Base-by-base conservation (phyloP, 2,329 filamentous ascomycete species). In the Trichoderma atroviride region DNA sequence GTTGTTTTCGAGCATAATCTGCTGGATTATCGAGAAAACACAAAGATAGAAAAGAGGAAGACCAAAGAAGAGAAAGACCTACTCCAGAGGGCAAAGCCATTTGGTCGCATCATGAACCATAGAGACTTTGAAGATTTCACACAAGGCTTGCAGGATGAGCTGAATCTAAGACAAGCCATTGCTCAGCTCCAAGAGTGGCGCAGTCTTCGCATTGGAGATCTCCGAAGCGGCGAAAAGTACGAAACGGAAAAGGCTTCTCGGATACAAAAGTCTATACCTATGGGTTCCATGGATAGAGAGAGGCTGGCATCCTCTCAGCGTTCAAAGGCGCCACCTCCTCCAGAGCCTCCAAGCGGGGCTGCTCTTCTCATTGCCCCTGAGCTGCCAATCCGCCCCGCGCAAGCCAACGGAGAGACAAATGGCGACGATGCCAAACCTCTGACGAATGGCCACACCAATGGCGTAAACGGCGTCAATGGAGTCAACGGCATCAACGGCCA, bases 1-100 rank as follows among this genome's bases (percentile, higher is more conserved):
- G 92, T 98, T 62, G 92, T 99, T 6, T 98, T 99, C 75, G 94
- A 98, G 77, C 96, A 99, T 80, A 92, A 92, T 70, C 84, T 99
- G 33, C 85, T 99, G 4, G 95, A 99, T 68, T 99, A 99, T 76
- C 87, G 94, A 71, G 96, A 97, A 79, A 97, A 97, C 78, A 91
- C 88, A 31, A 92, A 93, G 62, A 80, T 91, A 5, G 96, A 99
- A 77, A 99, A 98, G 87, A 97, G 94, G 81, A 88, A 94, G 40
- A 96, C 93, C 0, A 98, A 98, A 77, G 96, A 99, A 78, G 96
- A 99, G 79, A 88, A 91, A 66, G 96, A 98, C 65, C 81, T 98
- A 16, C 81, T 97, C 19, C 95, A 95, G 81, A 97, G 97, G 78
- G 92, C 94, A 5, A 99, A 99, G 76, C 96, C 96, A 0, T 97